Base-by-base conservation (phyloP, 2,329 filamentous ascomycete genomes). In the Fusarium begoniae region DNA sequence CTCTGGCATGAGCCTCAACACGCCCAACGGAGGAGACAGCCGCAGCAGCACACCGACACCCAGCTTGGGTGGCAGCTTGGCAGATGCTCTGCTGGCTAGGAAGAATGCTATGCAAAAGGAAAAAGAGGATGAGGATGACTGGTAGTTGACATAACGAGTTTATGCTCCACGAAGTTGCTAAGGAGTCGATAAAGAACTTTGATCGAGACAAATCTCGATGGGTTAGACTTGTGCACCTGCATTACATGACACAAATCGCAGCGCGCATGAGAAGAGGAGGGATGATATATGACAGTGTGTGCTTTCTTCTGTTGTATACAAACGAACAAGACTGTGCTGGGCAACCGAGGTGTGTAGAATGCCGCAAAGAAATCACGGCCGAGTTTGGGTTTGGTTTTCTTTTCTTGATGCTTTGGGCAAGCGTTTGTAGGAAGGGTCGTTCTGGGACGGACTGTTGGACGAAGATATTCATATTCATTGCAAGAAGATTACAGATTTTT, bases 31-130 rank as follows among this genome's bases (percentile, higher is more conserved):
- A 74, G 88, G 80, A 61, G 89, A 85, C 56, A 94, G 92, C 77
- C 89, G 92, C 44, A 92, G 91, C 75, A 91, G 86, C 72, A 94
- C 92, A 9, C 92, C 93, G 8, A 94, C 89, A 43, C 89, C 91
- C 20, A 93, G 91, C 80, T 81, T 94, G 69, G 91, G 90, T 8
- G 92, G 92, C 55, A 93, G 93, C 51, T 83, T 96, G 75, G 94
- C 94, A 6, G 93, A 95, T 80, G 93, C 93, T n/a, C 84, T 96
- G 77, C 85, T 93, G 77, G 92, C 92, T 48, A 87, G 94, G 77
- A 92, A 95, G 85, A 91, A 90, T 73, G 92, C 92, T 11, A 94
- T 94, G 91, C 90, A 91, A 78, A 90, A 88, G 78, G 90, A 90
- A 81, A 86, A 89, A 64, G 89, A 91, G 26, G 90, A 93, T 24